Evolutionary conservation across 331 rosid species (phyloP), one percentile per base, ranked within the genome.

Genomic region (Cydonia oblonga): DNA sequence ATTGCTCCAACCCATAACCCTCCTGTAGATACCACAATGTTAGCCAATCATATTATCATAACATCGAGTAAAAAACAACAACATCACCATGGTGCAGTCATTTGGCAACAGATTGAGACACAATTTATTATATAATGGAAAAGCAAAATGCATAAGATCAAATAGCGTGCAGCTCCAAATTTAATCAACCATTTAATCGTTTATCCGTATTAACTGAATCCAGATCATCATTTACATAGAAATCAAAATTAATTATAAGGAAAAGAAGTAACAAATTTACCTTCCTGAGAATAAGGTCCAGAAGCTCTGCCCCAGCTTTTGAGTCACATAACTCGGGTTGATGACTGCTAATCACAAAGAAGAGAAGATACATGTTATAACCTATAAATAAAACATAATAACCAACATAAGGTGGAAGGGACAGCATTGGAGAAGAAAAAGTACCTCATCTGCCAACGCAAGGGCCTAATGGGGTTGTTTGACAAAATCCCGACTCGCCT

Each of bases 221-320:
- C 44, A 5, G 46, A 63, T n/a, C 12, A 63, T 19, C 68, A 32
- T 13, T 30, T 11, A 16, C 13, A 16, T 6, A 29, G 25, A 9
- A 62, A 16, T 9, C n/a, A 38, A 35, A 28, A 62, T 16, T 29
- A 16, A 28, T 14, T 4, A 62, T 7, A 62, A 29, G 66, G 40
- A 16, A 30, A 66, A 5, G 15, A 42, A 59, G 8, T 19, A 28
- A 65, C 9, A 54, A 72, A 0, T 8, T 74, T 32, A 84, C 97
- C 92, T 85, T 88, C 87, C 75, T 87, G 54, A 92, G 89, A 67
- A 90, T 85, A 58, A 90, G 73, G 64, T 92, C 96, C 0, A 92
- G 85, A 20, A 92, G 89, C 80, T 90, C 96, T 65, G 90, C 90
- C 86, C 84, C 96, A 70, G 90, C 96, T 72, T 86, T 89, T 4